phyloP scores from a whole-genome alignment of 2,329 filamentous ascomycete genomes.

The Fusarium pseudoanthophilum region DNA sequence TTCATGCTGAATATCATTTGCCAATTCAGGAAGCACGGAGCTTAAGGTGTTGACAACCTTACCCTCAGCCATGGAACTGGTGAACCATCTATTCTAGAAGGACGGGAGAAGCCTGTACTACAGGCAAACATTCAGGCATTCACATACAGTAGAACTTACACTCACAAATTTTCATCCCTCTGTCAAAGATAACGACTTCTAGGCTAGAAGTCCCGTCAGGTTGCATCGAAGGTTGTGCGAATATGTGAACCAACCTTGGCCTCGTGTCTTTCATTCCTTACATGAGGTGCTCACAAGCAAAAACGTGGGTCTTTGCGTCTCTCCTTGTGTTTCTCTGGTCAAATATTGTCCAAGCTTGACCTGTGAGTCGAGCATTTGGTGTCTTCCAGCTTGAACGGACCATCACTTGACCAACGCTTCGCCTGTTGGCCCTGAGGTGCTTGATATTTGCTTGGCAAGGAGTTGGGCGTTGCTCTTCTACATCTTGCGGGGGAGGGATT shows the following conservation, averaged over 20 bases:
- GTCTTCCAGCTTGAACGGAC: background rate
- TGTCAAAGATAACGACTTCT: background rate
- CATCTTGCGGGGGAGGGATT: background rate
- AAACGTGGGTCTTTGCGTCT: background rate
- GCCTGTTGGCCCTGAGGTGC: constrained; percentile 15
- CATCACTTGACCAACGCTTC: constrained; percentile 14
- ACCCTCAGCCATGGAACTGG: background rate
- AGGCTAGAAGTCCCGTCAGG: background rate
- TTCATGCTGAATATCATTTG: constrained; percentile 1
- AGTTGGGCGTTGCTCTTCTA: background rate
- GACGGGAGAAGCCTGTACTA: constrained; percentile 14
- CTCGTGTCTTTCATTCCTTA: background rate
- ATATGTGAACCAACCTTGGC: background rate
- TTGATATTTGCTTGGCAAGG: constrained; percentile 6
- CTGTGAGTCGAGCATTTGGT: background rate
- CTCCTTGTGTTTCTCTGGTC: background rate
- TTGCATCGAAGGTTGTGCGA: background rate
- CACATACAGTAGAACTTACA: background rate
- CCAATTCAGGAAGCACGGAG: background rate
- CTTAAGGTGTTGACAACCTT: constrained; percentile 6
- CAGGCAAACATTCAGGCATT: background rate
- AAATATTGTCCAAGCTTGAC: background rate
- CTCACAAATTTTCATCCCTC: background rate
- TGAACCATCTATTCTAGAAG: constrained; percentile 21
- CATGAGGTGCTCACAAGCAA: constrained; percentile 1